Evolutionary conservation across 495 filamentous ascomycete genomes (phyloP).

Genomic region (Talaromyces nanjingensis): DNA sequence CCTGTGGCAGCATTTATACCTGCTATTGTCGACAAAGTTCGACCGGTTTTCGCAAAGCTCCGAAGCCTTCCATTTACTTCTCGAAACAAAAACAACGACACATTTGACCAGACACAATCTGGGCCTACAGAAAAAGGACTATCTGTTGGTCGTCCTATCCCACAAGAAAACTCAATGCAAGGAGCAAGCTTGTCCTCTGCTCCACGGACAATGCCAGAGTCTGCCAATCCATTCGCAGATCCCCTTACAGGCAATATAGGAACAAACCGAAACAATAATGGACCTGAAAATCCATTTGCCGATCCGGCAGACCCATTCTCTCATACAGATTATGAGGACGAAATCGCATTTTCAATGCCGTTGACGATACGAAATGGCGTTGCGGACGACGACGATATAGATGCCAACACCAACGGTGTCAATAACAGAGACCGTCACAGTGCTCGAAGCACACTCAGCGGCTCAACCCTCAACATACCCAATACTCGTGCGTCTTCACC

Average conservation of each 20-base stretch:
- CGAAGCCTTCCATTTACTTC: not conserved
- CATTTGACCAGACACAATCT: not conserved
- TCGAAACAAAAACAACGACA: not conserved
- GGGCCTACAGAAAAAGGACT: not conserved
- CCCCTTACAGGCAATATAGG: not conserved
- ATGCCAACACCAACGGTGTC: not conserved
- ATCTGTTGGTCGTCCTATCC: not conserved
- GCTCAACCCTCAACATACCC: not conserved
- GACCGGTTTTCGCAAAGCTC: not conserved
- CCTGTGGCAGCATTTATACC: not conserved
- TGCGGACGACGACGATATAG: not conserved
- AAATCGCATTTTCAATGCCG: not conserved
- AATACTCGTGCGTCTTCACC: not conserved
- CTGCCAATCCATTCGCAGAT: not conserved
- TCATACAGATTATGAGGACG: not conserved
- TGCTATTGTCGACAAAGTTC: not conserved
- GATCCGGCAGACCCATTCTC: not conserved
- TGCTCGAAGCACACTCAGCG: not conserved
- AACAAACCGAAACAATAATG: not conserved
- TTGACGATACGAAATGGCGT: not conserved
- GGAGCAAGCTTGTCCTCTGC: not conserved
- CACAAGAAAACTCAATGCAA: not conserved
- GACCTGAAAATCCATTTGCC: not conserved
- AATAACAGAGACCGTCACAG: not conserved
- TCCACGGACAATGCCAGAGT: slow-evolving; percentile 1